These are phyloP conservation scores for Cyclotella baltica DNA, from an alignment of 108 stramenopile genomes.

Conservation along the genomic window DNA sequence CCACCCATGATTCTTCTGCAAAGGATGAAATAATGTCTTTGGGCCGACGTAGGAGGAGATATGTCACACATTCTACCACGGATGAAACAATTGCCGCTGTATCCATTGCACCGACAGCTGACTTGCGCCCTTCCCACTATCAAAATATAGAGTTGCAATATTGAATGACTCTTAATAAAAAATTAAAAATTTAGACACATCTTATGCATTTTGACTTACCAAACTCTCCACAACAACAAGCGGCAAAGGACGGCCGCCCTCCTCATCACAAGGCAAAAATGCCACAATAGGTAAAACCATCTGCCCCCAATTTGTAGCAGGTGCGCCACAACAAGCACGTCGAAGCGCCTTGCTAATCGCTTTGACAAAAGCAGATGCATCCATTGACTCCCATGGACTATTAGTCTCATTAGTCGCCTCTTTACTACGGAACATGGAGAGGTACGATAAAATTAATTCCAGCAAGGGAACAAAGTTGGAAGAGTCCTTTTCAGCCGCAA, in stretches of 20 bases:
- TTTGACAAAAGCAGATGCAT: constrained; percentile 53
- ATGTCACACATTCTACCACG: constrained; percentile 74
- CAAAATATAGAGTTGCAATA: background rate
- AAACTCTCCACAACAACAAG: constrained; percentile 46
- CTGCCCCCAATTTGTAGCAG: constrained; percentile 68
- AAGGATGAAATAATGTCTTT: constrained; percentile 9
- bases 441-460: constrained; percentile 68
- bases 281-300: constrained; percentile 78
- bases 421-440: constrained; percentile 23
- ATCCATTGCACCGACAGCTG: constrained; percentile 59
- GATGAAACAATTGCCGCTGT: constrained; percentile 60
- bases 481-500: constrained; percentile 75
- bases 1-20: constrained; percentile 18
- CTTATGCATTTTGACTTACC: constrained; percentile 20
- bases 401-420: constrained; percentile 2
- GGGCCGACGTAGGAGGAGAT: constrained; percentile 56
- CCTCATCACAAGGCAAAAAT: constrained; percentile 34
- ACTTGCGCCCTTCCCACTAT: constrained; percentile 70
- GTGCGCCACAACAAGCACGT: constrained; percentile 76
- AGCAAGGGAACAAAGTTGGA: constrained; percentile 64
- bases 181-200: background rate
- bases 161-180: background rate
- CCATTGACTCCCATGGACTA: constrained; percentile 22
- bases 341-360: constrained; percentile 65
- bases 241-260: constrained; percentile 10